A percentile compares a stretch with the other conserved stretches of the same genome.
Conservation (phyloP, 1,139 yeast species). For the Candida smagusa region DNA sequence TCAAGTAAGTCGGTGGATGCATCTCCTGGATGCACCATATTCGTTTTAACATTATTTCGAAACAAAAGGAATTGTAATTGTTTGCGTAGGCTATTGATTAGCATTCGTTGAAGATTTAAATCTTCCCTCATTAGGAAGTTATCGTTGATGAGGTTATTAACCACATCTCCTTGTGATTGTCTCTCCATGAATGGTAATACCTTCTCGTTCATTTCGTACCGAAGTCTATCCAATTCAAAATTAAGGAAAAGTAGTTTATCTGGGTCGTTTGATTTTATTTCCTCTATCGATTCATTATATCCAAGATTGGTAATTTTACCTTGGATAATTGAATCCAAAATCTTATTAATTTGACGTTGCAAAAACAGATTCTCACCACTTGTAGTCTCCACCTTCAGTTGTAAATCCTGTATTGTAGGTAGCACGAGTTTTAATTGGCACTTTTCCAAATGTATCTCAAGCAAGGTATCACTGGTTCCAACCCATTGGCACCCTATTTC, state of each 20-base stretch:
- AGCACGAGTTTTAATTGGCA: constrained; percentile 34
- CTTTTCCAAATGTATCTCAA: constrained; percentile 36
- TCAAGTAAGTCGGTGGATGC: constrained; percentile 15
- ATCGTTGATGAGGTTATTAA: constrained; percentile 41
- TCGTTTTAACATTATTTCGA: constrained; percentile 24
- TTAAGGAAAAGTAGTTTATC: constrained; percentile 33
- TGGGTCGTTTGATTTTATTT: constrained; percentile 32
- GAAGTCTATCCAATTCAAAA: constrained; percentile 40
- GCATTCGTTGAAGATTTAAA: constrained; percentile 42
- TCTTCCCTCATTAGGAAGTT: constrained; percentile 49
- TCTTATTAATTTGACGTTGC: constrained; percentile 43
- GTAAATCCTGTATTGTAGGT: constrained; percentile 25
- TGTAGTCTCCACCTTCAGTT: constrained; percentile 9
- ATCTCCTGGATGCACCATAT: constrained; percentile 1
- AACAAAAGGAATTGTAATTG: constrained; percentile 50
- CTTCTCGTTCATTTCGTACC: constrained; percentile 42
- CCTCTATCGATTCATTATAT: constrained; percentile 46
- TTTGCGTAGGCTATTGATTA: constrained; percentile 46
- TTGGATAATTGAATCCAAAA: constrained; percentile 47
- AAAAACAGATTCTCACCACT: constrained; percentile 23
- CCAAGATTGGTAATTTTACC: constrained; percentile 54
- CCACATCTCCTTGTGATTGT: constrained; percentile 27
- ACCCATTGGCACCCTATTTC: constrained; percentile 42
- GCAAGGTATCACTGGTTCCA: constrained; percentile 36
- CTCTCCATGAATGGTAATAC: constrained; percentile 37